These are phyloP conservation scores for Metschnikowia lachancei DNA, from an alignment of 805 yeast species.

Conservation along the genomic window DNA sequence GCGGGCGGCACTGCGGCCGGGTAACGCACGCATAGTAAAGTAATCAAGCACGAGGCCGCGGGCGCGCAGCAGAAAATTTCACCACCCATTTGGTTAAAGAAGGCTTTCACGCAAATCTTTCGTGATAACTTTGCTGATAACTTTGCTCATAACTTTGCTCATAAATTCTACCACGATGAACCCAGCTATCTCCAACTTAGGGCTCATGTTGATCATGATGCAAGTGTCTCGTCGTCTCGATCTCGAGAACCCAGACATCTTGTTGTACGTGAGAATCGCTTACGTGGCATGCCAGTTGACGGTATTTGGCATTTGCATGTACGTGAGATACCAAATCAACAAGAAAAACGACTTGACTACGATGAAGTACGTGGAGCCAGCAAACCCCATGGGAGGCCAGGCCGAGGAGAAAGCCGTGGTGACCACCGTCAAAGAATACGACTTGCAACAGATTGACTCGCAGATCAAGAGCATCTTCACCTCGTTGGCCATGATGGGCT, in stretches of 20 bases:
- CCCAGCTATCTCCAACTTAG: conserved; percentile 83
- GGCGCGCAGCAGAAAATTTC: background rate
- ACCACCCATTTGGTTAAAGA: no score
- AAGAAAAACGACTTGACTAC: conserved; percentile 71
- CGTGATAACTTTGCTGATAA: no score
- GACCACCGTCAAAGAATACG: conserved; percentile 93
- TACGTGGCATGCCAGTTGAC: conserved; percentile 67
- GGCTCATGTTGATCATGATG: conserved; percentile 93
- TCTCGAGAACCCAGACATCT: conserved; percentile 75
- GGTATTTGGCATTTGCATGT: conserved; percentile 64
- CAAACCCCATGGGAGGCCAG: conserved; percentile 75
- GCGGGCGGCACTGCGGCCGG: background rate
- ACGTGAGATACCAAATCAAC: conserved; percentile 57
- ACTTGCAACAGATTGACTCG: conserved; percentile 76
- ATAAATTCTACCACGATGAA: no score
- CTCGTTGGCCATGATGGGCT: conserved; percentile 93
- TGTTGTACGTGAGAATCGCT: conserved; percentile 73
- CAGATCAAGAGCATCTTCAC: conserved; percentile 83
- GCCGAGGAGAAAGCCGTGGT: conserved; percentile 72
- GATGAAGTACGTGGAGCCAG: conserved; percentile 84
- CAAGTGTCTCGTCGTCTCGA: conserved; percentile 87
- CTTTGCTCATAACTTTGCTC: no score
- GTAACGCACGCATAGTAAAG: conserved; percentile 1
- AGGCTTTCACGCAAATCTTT: no score
- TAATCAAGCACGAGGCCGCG: background rate